phyloP scores from a whole-genome alignment of 2,329 filamentous ascomycete genomes.

The Thielaviopsis punctulata region DNA sequence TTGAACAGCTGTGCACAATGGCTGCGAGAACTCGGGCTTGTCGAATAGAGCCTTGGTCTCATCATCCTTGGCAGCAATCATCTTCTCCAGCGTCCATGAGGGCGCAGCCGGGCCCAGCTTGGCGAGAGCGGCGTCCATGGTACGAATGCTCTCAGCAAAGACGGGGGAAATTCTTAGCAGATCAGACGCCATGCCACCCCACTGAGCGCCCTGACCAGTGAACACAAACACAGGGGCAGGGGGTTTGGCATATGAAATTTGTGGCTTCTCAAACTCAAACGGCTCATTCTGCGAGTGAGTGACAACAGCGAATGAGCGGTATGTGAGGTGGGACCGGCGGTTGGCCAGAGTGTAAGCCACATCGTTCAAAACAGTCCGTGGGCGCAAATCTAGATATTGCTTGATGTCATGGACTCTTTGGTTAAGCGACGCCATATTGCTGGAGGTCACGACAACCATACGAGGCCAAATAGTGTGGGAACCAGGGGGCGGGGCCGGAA shows the following conservation, averaged over 20 bases:
- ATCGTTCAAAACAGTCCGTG: constrained; percentile 3
- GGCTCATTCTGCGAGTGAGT: constrained; percentile 1
- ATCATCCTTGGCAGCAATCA: not conserved
- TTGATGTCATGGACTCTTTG: not conserved
- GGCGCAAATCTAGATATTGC: not conserved
- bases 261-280: constrained; percentile 1
- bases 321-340: constrained; percentile 11
- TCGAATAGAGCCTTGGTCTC: constrained; percentile 15
- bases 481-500: not conserved
- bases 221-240: constrained; percentile 21
- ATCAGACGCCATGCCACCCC: constrained; percentile 23
- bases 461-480: not conserved
- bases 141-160: constrained; percentile 16
- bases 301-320: constrained; percentile 12
- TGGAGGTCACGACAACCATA: not conserved
- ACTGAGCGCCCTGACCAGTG: constrained; percentile 26
- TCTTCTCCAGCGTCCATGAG: not conserved
- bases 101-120: constrained; percentile 1
- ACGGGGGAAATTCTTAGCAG: constrained; percentile 20
- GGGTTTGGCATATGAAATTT: not conserved
- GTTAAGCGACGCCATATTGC: not conserved
- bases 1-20: constrained; percentile 29
- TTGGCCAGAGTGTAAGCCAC: constrained; percentile 13
- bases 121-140: not conserved
- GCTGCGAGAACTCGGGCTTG: constrained; percentile 27